Conservation (phyloP, 495 filamentous ascomycete genomes). For the Parmelia sp. region DNA sequence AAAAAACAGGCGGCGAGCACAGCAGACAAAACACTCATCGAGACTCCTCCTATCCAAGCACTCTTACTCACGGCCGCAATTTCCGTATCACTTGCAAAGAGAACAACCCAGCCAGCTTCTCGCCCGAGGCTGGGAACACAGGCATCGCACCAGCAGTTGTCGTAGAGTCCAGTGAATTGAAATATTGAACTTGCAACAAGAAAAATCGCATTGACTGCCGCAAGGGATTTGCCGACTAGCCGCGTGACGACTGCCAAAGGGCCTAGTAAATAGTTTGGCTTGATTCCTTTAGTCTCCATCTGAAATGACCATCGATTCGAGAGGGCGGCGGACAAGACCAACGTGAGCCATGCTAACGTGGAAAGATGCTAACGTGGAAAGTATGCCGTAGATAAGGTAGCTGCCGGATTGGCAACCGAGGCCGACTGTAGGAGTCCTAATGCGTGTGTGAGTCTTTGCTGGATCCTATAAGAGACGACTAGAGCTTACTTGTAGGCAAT, state of each 20-base stretch:
- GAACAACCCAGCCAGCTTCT: not conserved
- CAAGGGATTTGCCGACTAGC: constrained; percentile 1
- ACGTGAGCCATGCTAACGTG: constrained; percentile 6
- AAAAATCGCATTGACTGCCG: not conserved
- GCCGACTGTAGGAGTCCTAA: constrained; percentile 9
- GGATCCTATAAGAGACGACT: too few species aligned
- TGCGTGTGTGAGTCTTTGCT: too few species aligned
- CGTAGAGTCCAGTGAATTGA: constrained; percentile 8
- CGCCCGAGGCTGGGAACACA: constrained; percentile 10
- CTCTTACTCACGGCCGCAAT: too few species aligned
- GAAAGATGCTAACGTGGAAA: constrained; percentile 3
- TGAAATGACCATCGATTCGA: constrained; percentile 6
- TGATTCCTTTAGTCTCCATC: too few species aligned
- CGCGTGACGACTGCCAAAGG: not conserved
- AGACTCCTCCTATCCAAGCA: not conserved
- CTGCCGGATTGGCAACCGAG: constrained; percentile 14
- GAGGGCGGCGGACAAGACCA: constrained; percentile 6
- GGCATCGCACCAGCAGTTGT: constrained; percentile 15
- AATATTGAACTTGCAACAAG: not conserved
- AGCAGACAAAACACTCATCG: not conserved
- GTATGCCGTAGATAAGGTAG: constrained; percentile 9
- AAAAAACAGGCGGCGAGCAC: not conserved
- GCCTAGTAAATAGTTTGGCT: constrained; percentile 1
- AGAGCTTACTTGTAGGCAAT: constrained; percentile 10
- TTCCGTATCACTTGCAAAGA: too few species aligned